Percentiles rank a stretch among this genome's conserved stretches.
Evolutionary conservation across 192 early-diverging fungal genomes (phyloP).

Genomic region (Entomortierella chlamydospora): DNA sequence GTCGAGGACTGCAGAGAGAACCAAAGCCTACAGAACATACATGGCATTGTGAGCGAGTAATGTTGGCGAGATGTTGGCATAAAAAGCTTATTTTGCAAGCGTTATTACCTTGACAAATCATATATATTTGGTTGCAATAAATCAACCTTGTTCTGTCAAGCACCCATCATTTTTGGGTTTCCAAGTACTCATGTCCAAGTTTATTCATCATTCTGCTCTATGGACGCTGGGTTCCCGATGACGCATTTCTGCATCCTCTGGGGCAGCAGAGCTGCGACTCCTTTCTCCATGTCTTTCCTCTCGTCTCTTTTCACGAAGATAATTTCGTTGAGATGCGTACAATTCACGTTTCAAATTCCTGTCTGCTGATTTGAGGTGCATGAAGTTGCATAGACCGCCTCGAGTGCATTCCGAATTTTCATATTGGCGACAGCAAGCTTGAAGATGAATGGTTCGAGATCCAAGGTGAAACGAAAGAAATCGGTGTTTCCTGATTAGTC

Average conservation of each 20-base stretch:
- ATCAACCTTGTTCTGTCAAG: no score
- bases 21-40: slow-evolving; percentile 18
- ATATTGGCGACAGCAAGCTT: slow-evolving; percentile 96
- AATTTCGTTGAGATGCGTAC: slow-evolving; percentile 78
- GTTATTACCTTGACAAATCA: no score
- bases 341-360: slow-evolving; percentile 83
- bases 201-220: slow-evolving; percentile 1
- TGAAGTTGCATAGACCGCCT: slow-evolving; percentile 98
- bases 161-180: no score
- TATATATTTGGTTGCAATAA: no score
- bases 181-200: no score
- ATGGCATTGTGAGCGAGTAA: slow-evolving; percentile 38
- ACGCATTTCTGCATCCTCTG: slow-evolving; percentile 22
- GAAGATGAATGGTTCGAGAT: not conserved
- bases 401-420: slow-evolving; percentile 95
- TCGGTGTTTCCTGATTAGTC: slow-evolving; percentile 2
- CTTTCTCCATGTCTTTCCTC: slow-evolving; percentile 55
- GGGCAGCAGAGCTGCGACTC: slow-evolving; percentile 24
- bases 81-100: no score
- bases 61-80: not conserved
- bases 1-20: slow-evolving; percentile 28
- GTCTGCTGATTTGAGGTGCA: slow-evolving; percentile 95
- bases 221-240: slow-evolving; percentile 11
- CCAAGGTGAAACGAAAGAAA: not conserved
- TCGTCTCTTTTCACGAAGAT: slow-evolving; percentile 62